A percentile compares a stretch with the other conserved stretches of the same genome.
phyloP scores from a whole-genome alignment of 495 filamentous ascomycete genomes.

The Penicillium malachiteum region DNA sequence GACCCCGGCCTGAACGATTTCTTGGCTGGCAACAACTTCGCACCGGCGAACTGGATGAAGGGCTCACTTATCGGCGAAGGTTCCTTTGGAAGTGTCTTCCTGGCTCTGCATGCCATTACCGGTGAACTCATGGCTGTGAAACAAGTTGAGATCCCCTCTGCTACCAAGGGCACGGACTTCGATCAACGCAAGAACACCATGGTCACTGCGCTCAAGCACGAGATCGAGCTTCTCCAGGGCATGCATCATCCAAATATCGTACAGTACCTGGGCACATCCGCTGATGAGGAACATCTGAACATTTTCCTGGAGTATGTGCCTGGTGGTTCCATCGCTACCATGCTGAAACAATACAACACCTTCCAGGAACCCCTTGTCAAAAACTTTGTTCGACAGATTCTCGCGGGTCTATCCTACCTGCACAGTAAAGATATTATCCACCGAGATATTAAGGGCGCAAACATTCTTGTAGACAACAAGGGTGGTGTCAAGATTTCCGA shows the following conservation, averaged over 20 bases:
- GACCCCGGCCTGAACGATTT: slow-evolving; percentile 68
- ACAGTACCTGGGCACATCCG: slow-evolving; percentile 92
- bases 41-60: slow-evolving; percentile 98
- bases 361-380: slow-evolving; percentile 90
- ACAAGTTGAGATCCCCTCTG: slow-evolving; percentile 90
- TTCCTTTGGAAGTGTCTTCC: slow-evolving; percentile 94
- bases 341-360: slow-evolving; percentile 97
- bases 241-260: slow-evolving; percentile 97
- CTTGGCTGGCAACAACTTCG: slow-evolving; percentile 88
- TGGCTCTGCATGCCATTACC: slow-evolving; percentile 95
- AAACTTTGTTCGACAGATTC: slow-evolving; percentile 95
- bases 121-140: slow-evolving; percentile 98
- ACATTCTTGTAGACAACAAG: slow-evolving; percentile 98
- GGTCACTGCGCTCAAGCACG: slow-evolving; percentile 94
- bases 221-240: slow-evolving; percentile 91
- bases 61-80: slow-evolving; percentile 95
- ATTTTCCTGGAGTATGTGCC: slow-evolving; percentile 99
- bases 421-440: slow-evolving; percentile 97
- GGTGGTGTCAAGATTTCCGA: slow-evolving; percentile 99
- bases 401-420: slow-evolving; percentile 90
- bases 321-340: slow-evolving; percentile 93
- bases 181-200: slow-evolving; percentile 95
- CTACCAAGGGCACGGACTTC: slow-evolving; percentile 70
- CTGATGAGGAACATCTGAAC: slow-evolving; percentile 89
- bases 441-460: slow-evolving; percentile 97